A percentile compares a stretch with the other conserved stretches of the same genome.
Conservation (phyloP, 805 yeast species). For the Wickerhamomyces hampshirensis region DNA sequence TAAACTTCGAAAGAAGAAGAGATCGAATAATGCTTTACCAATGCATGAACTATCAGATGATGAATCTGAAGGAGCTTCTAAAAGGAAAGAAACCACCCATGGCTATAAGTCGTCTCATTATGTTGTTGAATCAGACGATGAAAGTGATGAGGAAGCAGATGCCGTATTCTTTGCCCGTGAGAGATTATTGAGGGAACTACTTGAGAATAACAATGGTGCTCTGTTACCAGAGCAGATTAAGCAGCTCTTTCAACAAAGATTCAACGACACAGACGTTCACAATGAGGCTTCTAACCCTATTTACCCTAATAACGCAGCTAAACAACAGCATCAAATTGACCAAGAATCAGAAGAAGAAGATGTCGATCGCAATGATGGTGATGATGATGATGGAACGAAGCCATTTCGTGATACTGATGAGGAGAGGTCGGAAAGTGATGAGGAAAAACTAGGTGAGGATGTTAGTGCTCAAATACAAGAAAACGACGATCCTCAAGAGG, state of each 20-base stretch:
- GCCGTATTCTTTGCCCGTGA: conserved; percentile 53
- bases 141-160: conserved; percentile 48
- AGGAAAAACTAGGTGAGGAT: not conserved
- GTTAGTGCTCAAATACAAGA: no score
- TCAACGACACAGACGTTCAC: not conserved
- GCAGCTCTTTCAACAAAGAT: conserved; percentile 4
- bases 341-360: not conserved
- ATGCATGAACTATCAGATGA: conserved; percentile 15
- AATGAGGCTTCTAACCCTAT: not conserved
- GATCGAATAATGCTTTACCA: conserved; percentile 1
- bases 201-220: conserved; percentile 14
- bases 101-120: conserved; percentile 44
- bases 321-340: no score
- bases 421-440: not conserved
- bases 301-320: no score
- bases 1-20: conserved; percentile 11
- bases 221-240: conserved; percentile 12
- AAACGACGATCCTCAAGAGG: conserved; percentile 1
- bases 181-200: conserved; percentile 36
- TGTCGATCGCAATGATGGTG: conserved; percentile 1
- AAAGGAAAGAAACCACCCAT: not conserved
- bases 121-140: conserved; percentile 60
- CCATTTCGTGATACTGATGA: not conserved
- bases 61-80: conserved; percentile 14
- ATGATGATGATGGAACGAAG: conserved; percentile 1